Conservation (phyloP, 257 asterid genomes). For the Nicotiana sylvestris region DNA sequence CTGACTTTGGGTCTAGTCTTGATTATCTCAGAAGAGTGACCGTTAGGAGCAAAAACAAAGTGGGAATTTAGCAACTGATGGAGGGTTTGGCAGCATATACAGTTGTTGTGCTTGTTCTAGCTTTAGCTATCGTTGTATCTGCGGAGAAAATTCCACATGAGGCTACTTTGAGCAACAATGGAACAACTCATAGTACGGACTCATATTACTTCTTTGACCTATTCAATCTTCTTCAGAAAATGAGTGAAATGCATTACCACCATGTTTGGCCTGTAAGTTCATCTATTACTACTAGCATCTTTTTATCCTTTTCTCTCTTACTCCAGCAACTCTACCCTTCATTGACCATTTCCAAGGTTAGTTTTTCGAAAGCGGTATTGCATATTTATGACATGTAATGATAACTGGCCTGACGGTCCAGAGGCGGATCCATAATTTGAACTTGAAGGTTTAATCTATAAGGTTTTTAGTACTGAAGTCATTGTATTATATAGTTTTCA, state of each 20-base stretch:
- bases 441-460: not conserved
- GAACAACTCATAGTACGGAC: slow-evolving; percentile 17
- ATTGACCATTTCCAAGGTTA: not conserved
- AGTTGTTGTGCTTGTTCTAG: slow-evolving; percentile 28
- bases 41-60: slow-evolving; percentile 17
- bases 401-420: not conserved
- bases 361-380: not conserved
- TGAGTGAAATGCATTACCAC: slow-evolving; percentile 18
- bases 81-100: slow-evolving; percentile 19
- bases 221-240: slow-evolving; percentile 21
- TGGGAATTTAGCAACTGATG: slow-evolving; percentile 30
- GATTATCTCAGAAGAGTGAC: not conserved
- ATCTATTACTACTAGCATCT: not conserved
- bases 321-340: not conserved
- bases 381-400: not conserved
- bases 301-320: not conserved
- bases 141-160: slow-evolving; percentile 28
- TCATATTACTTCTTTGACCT: slow-evolving; percentile 25
- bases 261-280: slow-evolving; percentile 62
- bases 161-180: slow-evolving; percentile 24
- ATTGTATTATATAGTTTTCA: not conserved
- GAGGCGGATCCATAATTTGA: not conserved
- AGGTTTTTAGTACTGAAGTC: not conserved
- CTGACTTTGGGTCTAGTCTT: not conserved
- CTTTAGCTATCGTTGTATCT: slow-evolving; percentile 27